phyloP scores from a whole-genome alignment of 1,139 yeast genomes.

The Kluyveromyces marxianus region DNA sequence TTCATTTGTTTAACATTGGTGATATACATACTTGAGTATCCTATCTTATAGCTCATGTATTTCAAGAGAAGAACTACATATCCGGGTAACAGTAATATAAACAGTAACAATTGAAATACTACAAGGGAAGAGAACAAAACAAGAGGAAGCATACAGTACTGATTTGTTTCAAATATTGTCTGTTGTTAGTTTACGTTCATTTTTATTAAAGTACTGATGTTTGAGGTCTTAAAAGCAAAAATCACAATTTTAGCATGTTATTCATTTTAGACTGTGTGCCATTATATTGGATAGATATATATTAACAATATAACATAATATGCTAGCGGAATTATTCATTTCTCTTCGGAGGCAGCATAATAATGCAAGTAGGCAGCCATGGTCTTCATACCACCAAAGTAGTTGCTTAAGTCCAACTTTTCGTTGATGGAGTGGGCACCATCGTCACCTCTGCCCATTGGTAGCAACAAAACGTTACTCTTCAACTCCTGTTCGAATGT shows the following conservation, averaged over 20 bases:
- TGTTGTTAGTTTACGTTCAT: no score
- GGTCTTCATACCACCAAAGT: conserved; percentile 89
- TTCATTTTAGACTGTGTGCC: neutral
- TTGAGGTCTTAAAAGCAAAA: no score
- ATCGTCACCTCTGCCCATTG: conserved; percentile 98
- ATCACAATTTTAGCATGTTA: neutral
- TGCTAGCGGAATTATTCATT: conserved; percentile 6
- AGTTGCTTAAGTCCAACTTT: conserved; percentile 81
- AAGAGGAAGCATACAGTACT: neutral
- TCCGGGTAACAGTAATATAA: neutral
- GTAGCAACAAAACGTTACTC: conserved; percentile 79
- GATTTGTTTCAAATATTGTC: no score
- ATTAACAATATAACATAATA: neutral
- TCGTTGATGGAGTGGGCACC: conserved; percentile 99
- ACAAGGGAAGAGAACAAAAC: neutral
- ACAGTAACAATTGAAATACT: neutral
- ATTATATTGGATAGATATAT: neutral
- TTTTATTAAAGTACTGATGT: no score
- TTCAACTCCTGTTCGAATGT: conserved; percentile 83
- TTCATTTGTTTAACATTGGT: no score
- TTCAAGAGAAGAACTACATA: neutral
- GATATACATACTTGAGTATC: no score
- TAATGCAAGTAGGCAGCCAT: conserved; percentile 91
- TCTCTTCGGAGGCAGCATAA: conserved; percentile 42
- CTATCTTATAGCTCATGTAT: no score